Percentiles rank a stretch among this genome's conserved stretches.
phyloP scores from a whole-genome alignment of 257 asterid genomes.

The Salvia hispanica region DNA sequence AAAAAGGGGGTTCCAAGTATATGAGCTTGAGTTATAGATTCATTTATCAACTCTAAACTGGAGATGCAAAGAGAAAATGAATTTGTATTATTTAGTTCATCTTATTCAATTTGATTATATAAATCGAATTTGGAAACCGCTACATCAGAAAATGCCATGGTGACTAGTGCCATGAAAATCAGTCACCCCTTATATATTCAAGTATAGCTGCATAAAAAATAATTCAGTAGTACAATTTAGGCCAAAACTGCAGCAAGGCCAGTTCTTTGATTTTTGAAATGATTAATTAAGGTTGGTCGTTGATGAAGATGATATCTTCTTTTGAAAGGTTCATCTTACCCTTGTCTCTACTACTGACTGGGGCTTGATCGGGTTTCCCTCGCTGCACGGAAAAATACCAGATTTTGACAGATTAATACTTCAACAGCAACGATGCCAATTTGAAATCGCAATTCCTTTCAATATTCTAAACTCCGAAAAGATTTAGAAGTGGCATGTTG shows the following conservation, averaged over 20 bases:
- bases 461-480: no score
- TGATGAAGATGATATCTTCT: slow-evolving; percentile 59
- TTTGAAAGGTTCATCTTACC: slow-evolving; percentile 77
- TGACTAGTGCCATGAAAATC: slow-evolving; percentile 21
- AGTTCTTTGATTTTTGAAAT: neutral
- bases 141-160: slow-evolving; percentile 3
- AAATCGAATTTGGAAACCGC: neutral
- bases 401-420: neutral
- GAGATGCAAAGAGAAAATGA: no score
- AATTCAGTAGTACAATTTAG: neutral
- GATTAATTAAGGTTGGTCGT: slow-evolving; percentile 33
- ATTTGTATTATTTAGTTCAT: neutral
- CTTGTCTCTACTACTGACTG: slow-evolving; percentile 44
- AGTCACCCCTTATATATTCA: slow-evolving; percentile 7
- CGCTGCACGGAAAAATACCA: slow-evolving; percentile 44
- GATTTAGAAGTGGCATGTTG: no score
- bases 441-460: no score
- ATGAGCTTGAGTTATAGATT: no score
- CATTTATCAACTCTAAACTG: no score
- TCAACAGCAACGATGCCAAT: neutral
- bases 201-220: neutral
- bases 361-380: slow-evolving; percentile 61
- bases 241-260: neutral
- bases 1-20: no score
- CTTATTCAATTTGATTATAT: neutral